A percentile compares a stretch with the other conserved stretches of the same genome.
phyloP scores from a whole-genome alignment of 1,284 basidiomycete genomes.

The Moesziomyces antarcticus region DNA sequence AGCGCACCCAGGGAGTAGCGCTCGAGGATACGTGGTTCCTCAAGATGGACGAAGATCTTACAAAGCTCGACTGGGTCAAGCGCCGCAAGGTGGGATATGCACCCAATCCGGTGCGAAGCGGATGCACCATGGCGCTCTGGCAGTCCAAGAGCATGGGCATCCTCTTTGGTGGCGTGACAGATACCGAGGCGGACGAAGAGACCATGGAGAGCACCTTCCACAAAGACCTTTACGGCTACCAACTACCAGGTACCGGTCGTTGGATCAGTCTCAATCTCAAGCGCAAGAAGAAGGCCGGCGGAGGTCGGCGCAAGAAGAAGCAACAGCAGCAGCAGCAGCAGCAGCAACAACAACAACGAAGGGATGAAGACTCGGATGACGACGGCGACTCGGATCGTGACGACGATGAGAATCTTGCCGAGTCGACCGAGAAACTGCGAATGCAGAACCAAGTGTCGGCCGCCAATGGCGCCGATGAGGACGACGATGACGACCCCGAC shows the following conservation, averaged over 20 bases:
- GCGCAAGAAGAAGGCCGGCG: conserved; percentile 72
- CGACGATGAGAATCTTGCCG: conserved; percentile 34
- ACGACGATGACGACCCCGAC: conserved; percentile 72
- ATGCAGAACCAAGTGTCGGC: conserved; percentile 14
- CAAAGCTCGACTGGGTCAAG: conserved; percentile 80
- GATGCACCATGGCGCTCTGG: conserved; percentile 88
- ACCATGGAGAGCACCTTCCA: conserved; percentile 73
- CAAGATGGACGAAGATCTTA: conserved; percentile 70
- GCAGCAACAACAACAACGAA: conserved; percentile 28
- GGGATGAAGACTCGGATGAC: conserved; percentile 39
- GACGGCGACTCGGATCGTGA: conserved; percentile 35
- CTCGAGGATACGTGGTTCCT: conserved; percentile 92
- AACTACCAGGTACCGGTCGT: conserved; percentile 79
- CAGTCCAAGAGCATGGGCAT: conserved; percentile 75
- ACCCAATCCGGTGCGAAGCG: conserved; percentile 70
- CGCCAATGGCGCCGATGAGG: conserved; percentile 58
- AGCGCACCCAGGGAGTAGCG: conserved; percentile 84
- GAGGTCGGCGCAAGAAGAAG: conserved; percentile 71
- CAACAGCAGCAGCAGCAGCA: conserved; percentile 56
- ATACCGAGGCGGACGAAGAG: conserved; percentile 88
- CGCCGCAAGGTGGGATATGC: conserved; percentile 80
- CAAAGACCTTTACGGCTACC: conserved; percentile 74
- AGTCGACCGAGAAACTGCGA: conserved; percentile 29
- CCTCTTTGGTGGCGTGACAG: conserved; percentile 89
- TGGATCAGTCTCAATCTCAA: conserved; percentile 82